phyloP scores from a whole-genome alignment of 148 eudicot species.

The Pharnaceum exiguum region DNA sequence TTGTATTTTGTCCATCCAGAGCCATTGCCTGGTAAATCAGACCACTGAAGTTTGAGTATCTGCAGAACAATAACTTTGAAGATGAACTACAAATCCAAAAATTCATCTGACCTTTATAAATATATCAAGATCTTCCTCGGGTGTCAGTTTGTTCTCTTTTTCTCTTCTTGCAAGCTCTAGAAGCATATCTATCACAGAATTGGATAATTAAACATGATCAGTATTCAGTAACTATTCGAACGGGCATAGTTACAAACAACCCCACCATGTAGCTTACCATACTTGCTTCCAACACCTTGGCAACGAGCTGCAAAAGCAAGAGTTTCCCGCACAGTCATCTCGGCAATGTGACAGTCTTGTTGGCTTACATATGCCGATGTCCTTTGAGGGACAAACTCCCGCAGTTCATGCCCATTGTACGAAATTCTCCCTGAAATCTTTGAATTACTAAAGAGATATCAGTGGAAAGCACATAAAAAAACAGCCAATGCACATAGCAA shows the following conservation, averaged over 20 bases:
- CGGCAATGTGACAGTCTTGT: slow-evolving; percentile 93
- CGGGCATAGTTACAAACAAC: not conserved
- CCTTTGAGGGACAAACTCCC: slow-evolving; percentile 95
- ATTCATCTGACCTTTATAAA: slow-evolving; percentile 68
- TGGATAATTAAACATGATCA: slow-evolving; percentile 16
- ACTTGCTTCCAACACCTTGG: slow-evolving; percentile 94
- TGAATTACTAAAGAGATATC: slow-evolving; percentile 36
- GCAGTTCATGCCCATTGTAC: slow-evolving; percentile 85
- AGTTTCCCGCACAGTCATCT: slow-evolving; percentile 97
- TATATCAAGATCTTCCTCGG: slow-evolving; percentile 95
- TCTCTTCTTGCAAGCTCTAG: slow-evolving; percentile 94
- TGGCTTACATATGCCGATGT: slow-evolving; percentile 94
- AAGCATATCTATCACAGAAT: slow-evolving; percentile 73
- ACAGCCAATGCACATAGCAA: not conserved
- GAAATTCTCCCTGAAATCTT: slow-evolving; percentile 92
- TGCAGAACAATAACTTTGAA: not conserved
- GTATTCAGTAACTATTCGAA: not conserved
- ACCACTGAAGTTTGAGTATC: not conserved
- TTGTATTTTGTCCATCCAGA: slow-evolving; percentile 70
- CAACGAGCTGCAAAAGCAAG: slow-evolving; percentile 88
- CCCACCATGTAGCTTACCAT: slow-evolving; percentile 51
- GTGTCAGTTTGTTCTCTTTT: slow-evolving; percentile 63
- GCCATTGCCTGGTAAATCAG: slow-evolving; percentile 58
- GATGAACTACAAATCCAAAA: slow-evolving; percentile 1
- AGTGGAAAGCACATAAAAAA: slow-evolving; percentile 3